phyloP scores from a whole-genome alignment of 2,329 filamentous ascomycete genomes.

The Fusarium tricinctum region DNA sequence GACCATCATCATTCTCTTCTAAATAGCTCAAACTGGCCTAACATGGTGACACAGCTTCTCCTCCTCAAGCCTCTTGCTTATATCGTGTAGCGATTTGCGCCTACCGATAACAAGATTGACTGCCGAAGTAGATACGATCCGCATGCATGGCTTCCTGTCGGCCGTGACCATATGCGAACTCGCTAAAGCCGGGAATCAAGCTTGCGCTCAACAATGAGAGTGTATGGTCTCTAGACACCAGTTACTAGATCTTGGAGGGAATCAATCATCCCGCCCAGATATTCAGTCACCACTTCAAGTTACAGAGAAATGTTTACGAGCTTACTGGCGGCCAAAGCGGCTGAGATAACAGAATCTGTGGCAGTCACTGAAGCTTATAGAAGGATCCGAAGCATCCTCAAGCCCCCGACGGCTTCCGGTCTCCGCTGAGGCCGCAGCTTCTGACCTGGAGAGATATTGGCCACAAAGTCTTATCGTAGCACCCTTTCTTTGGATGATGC shows the following conservation, averaged over 20 bases:
- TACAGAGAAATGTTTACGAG: not conserved
- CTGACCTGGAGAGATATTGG: constrained; percentile 7
- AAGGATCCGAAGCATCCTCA: constrained; percentile 16
- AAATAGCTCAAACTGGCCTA: constrained; percentile 2
- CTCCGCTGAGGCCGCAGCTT: constrained; percentile 31
- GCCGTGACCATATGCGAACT: not conserved
- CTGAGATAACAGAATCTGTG: constrained; percentile 12
- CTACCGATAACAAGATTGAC: constrained; percentile 1
- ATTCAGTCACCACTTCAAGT: not conserved
- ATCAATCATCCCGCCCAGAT: not conserved
- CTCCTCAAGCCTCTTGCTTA: constrained; percentile 19
- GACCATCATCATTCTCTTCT: constrained; percentile 8
- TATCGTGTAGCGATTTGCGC: constrained; percentile 23
- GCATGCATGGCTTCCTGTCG: not conserved
- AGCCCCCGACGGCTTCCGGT: constrained; percentile 40
- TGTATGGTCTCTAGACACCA: not conserved
- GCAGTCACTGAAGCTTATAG: constrained; percentile 19
- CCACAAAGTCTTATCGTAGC: constrained; percentile 35
- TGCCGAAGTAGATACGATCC: constrained; percentile 3
- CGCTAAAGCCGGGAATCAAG: not conserved
- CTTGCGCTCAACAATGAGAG: not conserved
- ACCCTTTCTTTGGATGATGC: constrained; percentile 25
- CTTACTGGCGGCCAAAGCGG: constrained; percentile 4
- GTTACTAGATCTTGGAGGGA: not conserved
- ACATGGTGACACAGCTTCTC: constrained; percentile 23